phyloP scores from a whole-genome alignment of 179 eudicot species.

The Gypsophila paniculata region DNA sequence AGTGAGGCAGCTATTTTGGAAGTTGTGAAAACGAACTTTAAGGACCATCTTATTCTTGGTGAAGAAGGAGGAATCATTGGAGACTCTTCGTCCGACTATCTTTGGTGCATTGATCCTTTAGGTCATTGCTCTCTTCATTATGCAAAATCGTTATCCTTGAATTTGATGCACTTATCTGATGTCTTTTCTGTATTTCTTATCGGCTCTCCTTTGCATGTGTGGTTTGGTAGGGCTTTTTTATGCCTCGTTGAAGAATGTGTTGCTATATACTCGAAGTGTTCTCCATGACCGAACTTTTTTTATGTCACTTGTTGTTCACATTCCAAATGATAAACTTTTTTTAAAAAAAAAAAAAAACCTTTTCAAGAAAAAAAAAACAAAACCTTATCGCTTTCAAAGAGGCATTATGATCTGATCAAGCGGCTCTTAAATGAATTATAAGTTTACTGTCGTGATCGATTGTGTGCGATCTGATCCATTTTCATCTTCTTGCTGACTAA shows the following conservation, averaged over 20 bases:
- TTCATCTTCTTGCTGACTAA: constrained; percentile 3
- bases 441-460: too few species aligned
- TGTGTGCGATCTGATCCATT: neutral
- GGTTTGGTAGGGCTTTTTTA: neutral
- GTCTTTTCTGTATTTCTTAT: neutral
- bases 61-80: constrained; percentile 98
- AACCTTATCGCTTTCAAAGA: too few species aligned
- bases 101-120: constrained; percentile 99
- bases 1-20: constrained; percentile 83
- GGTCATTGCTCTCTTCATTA: constrained; percentile 40
- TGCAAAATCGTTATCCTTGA: constrained; percentile 7
- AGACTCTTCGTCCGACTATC: constrained; percentile 89
- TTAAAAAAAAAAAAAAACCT: too few species aligned
- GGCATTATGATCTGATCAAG: too few species aligned
- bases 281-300: too few species aligned
- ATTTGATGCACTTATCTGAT: constrained; percentile 10
- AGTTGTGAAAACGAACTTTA: constrained; percentile 67
- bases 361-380: too few species aligned
- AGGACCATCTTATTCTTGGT: constrained; percentile 93
- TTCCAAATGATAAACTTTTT: too few species aligned
- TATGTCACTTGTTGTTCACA: too few species aligned
- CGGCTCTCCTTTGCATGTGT: too few species aligned
- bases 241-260: neutral
- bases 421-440: too few species aligned
- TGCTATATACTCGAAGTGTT: neutral